Conservation (phyloP, 495 filamentous ascomycete genomes). For the Darksidea phi region DNA sequence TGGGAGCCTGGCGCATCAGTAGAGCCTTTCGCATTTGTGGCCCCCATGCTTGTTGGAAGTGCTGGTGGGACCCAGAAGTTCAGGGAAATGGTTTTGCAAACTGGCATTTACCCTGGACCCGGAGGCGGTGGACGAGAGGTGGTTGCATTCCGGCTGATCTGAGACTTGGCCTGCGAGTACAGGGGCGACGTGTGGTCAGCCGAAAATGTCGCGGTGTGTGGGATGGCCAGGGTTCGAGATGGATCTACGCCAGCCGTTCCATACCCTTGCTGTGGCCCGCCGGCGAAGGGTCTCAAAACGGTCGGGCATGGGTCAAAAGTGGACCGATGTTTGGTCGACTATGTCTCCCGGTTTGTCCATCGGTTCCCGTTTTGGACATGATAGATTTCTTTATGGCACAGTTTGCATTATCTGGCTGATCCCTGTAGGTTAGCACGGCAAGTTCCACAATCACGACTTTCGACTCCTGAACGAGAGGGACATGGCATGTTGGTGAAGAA, state of each 20-base stretch:
- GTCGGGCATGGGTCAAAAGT: constrained; percentile 15
- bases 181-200: constrained; percentile 6
- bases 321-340: constrained; percentile 3
- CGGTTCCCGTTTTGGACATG: constrained; percentile 15
- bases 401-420: background rate
- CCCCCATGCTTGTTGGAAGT: too few relatives aligned
- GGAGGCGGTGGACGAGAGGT: constrained; percentile 14
- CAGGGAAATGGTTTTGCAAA: constrained; percentile 2
- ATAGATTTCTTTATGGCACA: constrained; percentile 20
- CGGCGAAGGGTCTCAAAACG: constrained; percentile 31
- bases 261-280: constrained; percentile 18
- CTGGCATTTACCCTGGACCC: constrained; percentile 8
- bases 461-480: too few relatives aligned
- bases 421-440: too few relatives aligned
- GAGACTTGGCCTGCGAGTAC: constrained; percentile 27
- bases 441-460: too few relatives aligned
- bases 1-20: too few relatives aligned
- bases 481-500: too few relatives aligned
- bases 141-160: constrained; percentile 33
- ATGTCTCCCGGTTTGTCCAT: constrained; percentile 15
- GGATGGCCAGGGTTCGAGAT: constrained; percentile 20
- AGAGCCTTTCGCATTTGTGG: too few relatives aligned
- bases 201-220: constrained; percentile 11
- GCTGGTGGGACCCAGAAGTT: constrained; percentile 5
- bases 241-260: constrained; percentile 35